A percentile compares a stretch with the other conserved stretches of the same genome.
Evolutionary conservation across 352 stramenopile genomes (phyloP).

Genomic region (Pythium phragmiticola): DNA sequence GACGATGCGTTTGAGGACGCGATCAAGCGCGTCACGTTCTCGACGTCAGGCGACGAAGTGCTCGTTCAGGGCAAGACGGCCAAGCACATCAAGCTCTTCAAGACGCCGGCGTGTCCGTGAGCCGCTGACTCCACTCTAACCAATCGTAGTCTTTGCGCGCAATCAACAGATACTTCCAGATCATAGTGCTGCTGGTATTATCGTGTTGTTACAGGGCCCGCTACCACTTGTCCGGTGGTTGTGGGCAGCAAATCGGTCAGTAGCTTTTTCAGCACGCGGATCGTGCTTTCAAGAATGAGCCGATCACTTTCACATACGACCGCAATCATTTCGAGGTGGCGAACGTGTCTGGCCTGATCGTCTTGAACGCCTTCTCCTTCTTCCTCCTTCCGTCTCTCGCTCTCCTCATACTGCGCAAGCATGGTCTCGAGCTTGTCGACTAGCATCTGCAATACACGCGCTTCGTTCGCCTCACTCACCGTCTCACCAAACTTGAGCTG

Average conservation of each 20-base stretch:
- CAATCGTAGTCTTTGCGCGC: too few relatives aligned
- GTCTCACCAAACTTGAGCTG: conserved; percentile 57
- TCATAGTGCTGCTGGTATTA: background rate
- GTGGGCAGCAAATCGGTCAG: conserved; percentile 19
- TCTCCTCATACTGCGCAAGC: conserved; percentile 45
- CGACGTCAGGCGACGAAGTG: conserved; percentile 55
- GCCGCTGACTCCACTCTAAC: background rate
- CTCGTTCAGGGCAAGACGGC: conserved; percentile 61
- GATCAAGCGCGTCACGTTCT: conserved; percentile 67
- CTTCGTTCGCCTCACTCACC: conserved; percentile 55
- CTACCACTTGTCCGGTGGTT: conserved; percentile 1
- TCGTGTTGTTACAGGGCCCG: background rate
- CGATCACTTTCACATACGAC: conserved; percentile 58
- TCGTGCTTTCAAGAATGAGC: conserved; percentile 59
- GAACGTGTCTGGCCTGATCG: conserved; percentile 21
- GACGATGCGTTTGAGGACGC: conserved; percentile 57
- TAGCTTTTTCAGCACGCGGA: conserved; percentile 56
- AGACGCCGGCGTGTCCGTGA: conserved; percentile 39
- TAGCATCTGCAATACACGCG: conserved; percentile 44
- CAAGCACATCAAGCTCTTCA: conserved; percentile 76
- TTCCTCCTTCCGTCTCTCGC: conserved; percentile 36
- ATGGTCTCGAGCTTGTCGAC: conserved; percentile 67
- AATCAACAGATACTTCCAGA: background rate
- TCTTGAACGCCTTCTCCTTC: conserved; percentile 9
- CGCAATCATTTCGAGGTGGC: conserved; percentile 58